phyloP scores from a whole-genome alignment of 2,329 filamentous ascomycete genomes.

The Thielaviopsis ethacetica region DNA sequence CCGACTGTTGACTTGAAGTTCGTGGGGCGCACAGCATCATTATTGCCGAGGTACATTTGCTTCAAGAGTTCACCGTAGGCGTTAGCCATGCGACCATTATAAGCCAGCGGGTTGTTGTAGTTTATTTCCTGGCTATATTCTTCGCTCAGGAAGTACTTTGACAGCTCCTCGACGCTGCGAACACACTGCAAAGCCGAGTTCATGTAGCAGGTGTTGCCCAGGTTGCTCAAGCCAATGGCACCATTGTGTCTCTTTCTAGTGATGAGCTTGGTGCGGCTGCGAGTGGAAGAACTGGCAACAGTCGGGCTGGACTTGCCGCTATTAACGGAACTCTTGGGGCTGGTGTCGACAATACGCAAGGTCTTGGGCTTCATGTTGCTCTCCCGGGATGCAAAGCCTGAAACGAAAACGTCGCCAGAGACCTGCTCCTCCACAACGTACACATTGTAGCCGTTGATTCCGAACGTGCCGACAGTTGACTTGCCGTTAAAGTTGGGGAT shows the following conservation, averaged over 20 bases:
- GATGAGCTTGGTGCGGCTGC: slow-evolving; percentile 54
- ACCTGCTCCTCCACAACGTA: slow-evolving; percentile 74
- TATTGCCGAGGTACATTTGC: slow-evolving; percentile 58
- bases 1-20: slow-evolving; percentile 36
- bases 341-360: slow-evolving; percentile 1
- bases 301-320: slow-evolving; percentile 51
- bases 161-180: slow-evolving; percentile 81
- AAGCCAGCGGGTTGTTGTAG: slow-evolving; percentile 65
- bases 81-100: slow-evolving; percentile 73
- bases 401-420: slow-evolving; percentile 38
- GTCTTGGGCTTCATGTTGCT: slow-evolving; percentile 12
- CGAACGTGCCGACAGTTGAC: slow-evolving; percentile 46
- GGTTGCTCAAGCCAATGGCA: slow-evolving; percentile 68
- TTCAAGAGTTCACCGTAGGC: slow-evolving; percentile 63
- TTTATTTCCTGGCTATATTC: slow-evolving; percentile 73
- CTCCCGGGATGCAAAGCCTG: neutral
- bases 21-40: slow-evolving; percentile 56
- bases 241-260: slow-evolving; percentile 56
- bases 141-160: slow-evolving; percentile 70
- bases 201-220: slow-evolving; percentile 99
- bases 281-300: slow-evolving; percentile 43
- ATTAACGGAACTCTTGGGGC: neutral
- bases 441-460: slow-evolving; percentile 54
- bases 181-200: slow-evolving; percentile 94
- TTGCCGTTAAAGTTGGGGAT: slow-evolving; percentile 66